These are phyloP conservation scores for Tolypocladium guangdongense DNA, from an alignment of 2,329 filamentous ascomycete genomes.

Conservation along the genomic window DNA sequence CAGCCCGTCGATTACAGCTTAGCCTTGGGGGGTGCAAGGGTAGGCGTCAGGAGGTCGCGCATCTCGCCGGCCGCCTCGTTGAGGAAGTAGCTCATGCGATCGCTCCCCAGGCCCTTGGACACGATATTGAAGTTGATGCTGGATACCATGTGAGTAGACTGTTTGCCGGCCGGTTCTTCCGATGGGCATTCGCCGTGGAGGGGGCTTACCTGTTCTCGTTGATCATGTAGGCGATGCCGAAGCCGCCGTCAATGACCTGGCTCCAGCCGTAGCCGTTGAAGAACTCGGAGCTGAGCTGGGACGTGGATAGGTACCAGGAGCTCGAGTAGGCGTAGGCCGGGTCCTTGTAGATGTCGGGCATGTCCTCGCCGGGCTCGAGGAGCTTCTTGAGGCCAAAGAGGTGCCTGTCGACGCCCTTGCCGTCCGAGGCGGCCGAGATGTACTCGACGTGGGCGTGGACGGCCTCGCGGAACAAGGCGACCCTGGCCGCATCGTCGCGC, in stretches of 20 bases:
- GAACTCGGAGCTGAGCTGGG: conserved; percentile 88
- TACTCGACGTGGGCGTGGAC: conserved; percentile 79
- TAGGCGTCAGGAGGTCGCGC: conserved; percentile 73
- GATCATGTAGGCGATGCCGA: conserved; percentile 99
- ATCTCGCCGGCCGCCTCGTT: conserved; percentile 89
- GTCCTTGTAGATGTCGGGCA: conserved; percentile 78
- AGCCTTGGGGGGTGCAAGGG: conserved; percentile 68
- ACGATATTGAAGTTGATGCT: conserved; percentile 98
- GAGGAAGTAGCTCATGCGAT: conserved; percentile 91
- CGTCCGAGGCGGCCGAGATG: conserved; percentile 79
- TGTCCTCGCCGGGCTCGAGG: conserved; percentile 64
- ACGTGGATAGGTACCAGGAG: conserved; percentile 83
- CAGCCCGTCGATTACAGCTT: conserved; percentile 54
- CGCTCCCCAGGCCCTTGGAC: conserved; percentile 80
- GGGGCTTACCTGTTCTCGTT: conserved; percentile 76
- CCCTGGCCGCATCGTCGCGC: conserved; percentile 51
- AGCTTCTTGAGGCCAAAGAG: conserved; percentile 96
- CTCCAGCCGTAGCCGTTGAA: conserved; percentile 99
- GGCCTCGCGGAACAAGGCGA: conserved; percentile 71
- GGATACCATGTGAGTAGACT: conserved; percentile 1
- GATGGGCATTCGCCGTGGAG: not conserved
- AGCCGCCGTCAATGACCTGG: conserved; percentile 91
- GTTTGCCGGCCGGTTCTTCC: not conserved
- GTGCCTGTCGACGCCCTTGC: conserved; percentile 89
- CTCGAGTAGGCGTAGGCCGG: conserved; percentile 73